These are phyloP conservation scores for Chaetoceros tenuissimus DNA, from an alignment of 108 stramenopile genomes.

Conservation along the genomic window DNA sequence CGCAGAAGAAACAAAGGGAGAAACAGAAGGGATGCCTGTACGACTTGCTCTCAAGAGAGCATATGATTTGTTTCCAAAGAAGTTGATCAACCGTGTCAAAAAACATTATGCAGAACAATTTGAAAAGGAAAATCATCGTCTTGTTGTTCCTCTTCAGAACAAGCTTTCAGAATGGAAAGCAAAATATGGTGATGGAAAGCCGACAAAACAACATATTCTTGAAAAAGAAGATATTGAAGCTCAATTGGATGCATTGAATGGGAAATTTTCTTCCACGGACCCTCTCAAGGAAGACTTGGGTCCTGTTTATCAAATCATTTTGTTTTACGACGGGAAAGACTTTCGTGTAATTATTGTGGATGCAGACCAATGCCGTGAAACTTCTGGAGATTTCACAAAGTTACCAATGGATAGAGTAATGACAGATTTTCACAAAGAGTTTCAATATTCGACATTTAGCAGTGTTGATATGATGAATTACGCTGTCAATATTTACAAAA, in stretches of 20 bases:
- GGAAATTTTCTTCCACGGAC: conserved; percentile 18
- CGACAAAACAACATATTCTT: conserved; percentile 13
- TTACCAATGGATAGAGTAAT: conserved; percentile 37
- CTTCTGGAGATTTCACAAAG: conserved; percentile 60
- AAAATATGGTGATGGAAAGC: background rate
- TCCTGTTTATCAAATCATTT: conserved; percentile 63
- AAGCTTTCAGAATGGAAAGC: conserved; percentile 14
- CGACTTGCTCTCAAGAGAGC: conserved; percentile 46
- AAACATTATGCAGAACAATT: conserved; percentile 28
- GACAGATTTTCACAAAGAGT: conserved; percentile 45
- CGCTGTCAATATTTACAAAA: conserved; percentile 71
- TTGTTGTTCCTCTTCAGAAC: conserved; percentile 7
- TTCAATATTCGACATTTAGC: conserved; percentile 39
- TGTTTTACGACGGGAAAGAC: conserved; percentile 43
- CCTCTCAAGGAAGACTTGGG: conserved; percentile 70
- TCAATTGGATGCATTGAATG: conserved; percentile 23
- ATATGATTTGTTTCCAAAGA: conserved; percentile 50
- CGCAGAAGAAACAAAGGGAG: background rate
- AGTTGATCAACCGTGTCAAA: conserved; percentile 31
- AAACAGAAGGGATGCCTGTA: conserved; percentile 6
- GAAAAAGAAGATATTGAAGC: conserved; percentile 26
- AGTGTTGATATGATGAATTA: conserved; percentile 47
- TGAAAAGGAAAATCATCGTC: conserved; percentile 7
- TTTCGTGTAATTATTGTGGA: conserved; percentile 50
- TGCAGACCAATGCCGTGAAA: too few species aligned